phyloP scores from a whole-genome alignment of 768 basidiomycete species.

The Podaxis sp. region DNA sequence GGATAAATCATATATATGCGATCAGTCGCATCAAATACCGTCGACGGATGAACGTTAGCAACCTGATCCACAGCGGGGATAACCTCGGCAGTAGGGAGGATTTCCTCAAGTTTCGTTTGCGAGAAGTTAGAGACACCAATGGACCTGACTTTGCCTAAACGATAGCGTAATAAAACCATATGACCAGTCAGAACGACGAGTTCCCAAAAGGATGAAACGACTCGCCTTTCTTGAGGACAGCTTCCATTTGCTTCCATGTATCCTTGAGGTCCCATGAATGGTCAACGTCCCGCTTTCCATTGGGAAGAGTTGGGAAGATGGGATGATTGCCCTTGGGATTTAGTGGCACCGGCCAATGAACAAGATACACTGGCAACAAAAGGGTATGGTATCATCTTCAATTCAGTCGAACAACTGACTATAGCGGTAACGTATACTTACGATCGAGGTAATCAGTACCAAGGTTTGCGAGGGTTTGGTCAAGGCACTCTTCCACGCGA shows the following conservation, averaged over 20 bases:
- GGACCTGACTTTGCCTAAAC: slow-evolving; percentile 41
- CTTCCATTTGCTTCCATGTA: slow-evolving; percentile 88
- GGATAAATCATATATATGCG: slow-evolving; percentile 2
- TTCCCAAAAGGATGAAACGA: not conserved
- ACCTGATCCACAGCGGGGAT: slow-evolving; percentile 48
- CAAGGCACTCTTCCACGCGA: slow-evolving; percentile 71
- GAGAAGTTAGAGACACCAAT: slow-evolving; percentile 65
- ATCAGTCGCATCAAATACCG: slow-evolving; percentile 10
- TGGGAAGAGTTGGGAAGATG: slow-evolving; percentile 54
- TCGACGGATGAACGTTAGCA: slow-evolving; percentile 18
- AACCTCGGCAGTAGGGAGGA: slow-evolving; percentile 40
- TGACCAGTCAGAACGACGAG: not conserved
- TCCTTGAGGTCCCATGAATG: slow-evolving; percentile 64
- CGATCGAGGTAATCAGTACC: slow-evolving; percentile 86
- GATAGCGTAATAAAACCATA: not conserved
- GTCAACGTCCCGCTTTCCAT: slow-evolving; percentile 68
- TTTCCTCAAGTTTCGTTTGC: slow-evolving; percentile 45
- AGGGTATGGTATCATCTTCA: slow-evolving; percentile 15
- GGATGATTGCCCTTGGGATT: slow-evolving; percentile 69
- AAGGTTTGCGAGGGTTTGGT: slow-evolving; percentile 74
- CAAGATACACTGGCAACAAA: slow-evolving; percentile 50
- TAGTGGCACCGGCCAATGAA: slow-evolving; percentile 82
- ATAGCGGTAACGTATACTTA: slow-evolving; percentile 34
- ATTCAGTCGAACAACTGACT: slow-evolving; percentile 14
- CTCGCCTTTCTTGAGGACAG: slow-evolving; percentile 59